Base-by-base conservation (phyloP, 1,284 basidiomycete species). In the Schizophyllum amplum region DNA sequence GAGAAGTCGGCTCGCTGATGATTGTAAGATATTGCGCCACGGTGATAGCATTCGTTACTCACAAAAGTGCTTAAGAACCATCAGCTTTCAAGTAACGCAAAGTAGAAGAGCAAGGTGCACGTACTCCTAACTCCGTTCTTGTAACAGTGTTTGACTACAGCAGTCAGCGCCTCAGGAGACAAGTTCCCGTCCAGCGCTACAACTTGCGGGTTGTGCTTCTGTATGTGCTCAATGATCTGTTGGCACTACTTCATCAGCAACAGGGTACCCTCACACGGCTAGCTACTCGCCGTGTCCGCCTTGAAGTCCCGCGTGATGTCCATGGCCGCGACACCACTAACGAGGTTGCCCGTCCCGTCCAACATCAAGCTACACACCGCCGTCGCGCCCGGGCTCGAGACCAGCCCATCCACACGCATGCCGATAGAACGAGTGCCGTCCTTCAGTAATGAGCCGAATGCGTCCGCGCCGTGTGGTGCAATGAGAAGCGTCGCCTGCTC, bases 321-420 rank as follows among this genome's bases (percentile, higher is more conserved):
- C 91, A 98, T 98, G 69, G 98, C 95, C 4, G 95, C 93, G 4
- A 98, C 83, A 5, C 97, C 97, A 20, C 82, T 82, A 1, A 87
- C 75, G 9, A 99, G 77, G 55, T 84, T 81, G 0, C 94, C 94
- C 9, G 75, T 68, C 22, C 71, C 71, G 66, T 94, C 87, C 49
- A 99, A 73, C 46, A 94, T 74, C 73, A 98, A 83, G 62, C 87
- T 93, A 72, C 94, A 96, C 5, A 91, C 86, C 0, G 94, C 85
- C 20, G 90, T 90, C 56, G 79, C 72, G 17, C 69, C 66, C 5
- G 72, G 67, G 4, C 66, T 65, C 24, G 67, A 62, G 1, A 90
- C 64, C 13, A 98, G 72, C 0, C 94, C 96, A 69, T 97, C 93
- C 0, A 78, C 81, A 23, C 92, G 77, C 86, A 98, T 88, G 1